Base-by-base conservation (phyloP, 495 filamentous ascomycete genomes). In the Rhypophila decipiens region DNA sequence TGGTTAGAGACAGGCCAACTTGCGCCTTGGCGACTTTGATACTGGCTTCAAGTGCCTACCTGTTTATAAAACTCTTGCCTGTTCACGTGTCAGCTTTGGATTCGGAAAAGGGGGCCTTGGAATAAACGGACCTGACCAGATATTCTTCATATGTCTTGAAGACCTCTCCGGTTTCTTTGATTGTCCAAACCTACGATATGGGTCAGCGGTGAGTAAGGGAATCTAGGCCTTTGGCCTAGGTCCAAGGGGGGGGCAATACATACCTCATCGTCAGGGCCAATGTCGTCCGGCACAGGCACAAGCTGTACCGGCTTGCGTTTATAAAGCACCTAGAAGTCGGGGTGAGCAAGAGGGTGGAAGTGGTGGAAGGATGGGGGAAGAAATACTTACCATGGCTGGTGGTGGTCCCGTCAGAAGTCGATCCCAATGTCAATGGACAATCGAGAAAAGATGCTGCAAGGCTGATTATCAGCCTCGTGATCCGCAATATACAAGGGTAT, bases 221-320 rank as follows among this genome's bases (percentile, higher is more conserved):
- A n/a, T n/a, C n/a, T n/a, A n/a, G n/a, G n/a, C n/a, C n/a, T n/a
- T n/a, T n/a, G n/a, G n/a, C n/a, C n/a, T n/a, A n/a, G n/a, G n/a
- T n/a, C n/a, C n/a, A n/a, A n/a, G n/a, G n/a, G n/a, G n/a, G n/a
- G n/a, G n/a, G n/a, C n/a, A 24, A 21, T 40, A 18, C 74, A 52
- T 75, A 88, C 88, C 77, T 95, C 88, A 42, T 79, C 75, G 52
- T 83, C 80, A 42, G 93, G 85, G 78, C 90, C 82, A 44, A 87
- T 76, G 51, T 91, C 81, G 44, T 79, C 70, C 1, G 88, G 87
- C 46, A 72, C 73, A 43, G 83, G 73, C 45, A 91, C 68, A 62
- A 86, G 85, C 72, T 89, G 85, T 56, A 98, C 90, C 45, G 90
- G 90, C 68, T 97, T 98, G 55, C 91, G 83, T 71, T 96, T 96